These are phyloP conservation scores for Flaveria sonorensis DNA, from an alignment of 129 eudicot genomes.

Conservation along the genomic window DNA sequence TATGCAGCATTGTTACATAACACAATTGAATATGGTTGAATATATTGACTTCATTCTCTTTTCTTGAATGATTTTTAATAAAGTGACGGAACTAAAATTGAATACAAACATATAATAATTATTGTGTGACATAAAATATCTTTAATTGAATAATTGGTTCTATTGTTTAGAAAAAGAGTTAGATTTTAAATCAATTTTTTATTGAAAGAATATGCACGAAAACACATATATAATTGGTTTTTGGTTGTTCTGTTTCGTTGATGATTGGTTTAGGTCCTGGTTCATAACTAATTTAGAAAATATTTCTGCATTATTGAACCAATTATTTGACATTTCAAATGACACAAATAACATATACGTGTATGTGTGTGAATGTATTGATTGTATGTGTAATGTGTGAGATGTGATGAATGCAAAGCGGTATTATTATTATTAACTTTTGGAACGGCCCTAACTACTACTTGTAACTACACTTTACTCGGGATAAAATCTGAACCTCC, in stretches of 20 bases:
- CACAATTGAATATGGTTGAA: too few species aligned
- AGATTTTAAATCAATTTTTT: neutral
- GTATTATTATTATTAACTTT: too few species aligned
- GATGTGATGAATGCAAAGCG: neutral
- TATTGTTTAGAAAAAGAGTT: neutral
- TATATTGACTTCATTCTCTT: too few species aligned
- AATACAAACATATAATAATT: neutral
- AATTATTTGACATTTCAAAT: slow-evolving; percentile 9
- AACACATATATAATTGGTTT: neutral
- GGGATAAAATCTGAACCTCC: too few species aligned
- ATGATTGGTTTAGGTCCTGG: slow-evolving; percentile 10
- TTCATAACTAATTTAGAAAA: neutral
- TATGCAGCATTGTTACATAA: too few species aligned
- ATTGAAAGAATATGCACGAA: neutral
- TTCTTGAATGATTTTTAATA: too few species aligned
- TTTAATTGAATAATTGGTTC: neutral
- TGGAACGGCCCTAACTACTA: too few species aligned
- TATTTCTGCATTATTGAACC: slow-evolving; percentile 15
- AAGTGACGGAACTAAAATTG: neutral
- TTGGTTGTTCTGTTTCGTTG: neutral
- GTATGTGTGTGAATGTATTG: neutral
- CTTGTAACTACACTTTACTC: too few species aligned
- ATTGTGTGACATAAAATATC: neutral
- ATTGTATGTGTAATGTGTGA: neutral
- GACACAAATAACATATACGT: neutral